Base-by-base conservation (phyloP, 2,329 filamentous ascomycete species). In the Aschersonia sp. region DNA sequence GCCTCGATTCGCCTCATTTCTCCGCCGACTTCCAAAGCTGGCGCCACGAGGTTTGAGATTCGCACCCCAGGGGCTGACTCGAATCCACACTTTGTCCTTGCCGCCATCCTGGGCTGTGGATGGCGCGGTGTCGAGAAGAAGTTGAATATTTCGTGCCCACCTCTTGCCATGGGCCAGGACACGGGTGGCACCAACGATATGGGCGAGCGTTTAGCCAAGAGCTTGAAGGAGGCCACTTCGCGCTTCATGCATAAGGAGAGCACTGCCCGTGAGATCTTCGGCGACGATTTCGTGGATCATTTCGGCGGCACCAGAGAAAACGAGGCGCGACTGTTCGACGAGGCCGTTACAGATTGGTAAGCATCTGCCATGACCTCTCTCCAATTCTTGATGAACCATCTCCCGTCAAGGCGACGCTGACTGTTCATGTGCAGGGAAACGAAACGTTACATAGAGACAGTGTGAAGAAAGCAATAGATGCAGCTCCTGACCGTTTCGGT, bases 271-370 rank as follows among this genome's bases (percentile, higher is more conserved):
- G 86, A 97, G 61, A 85, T 95, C 0, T 86, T 98, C 65, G 92
- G 92, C 0, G 85, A 97, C 62, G 85, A 84, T 6, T 98, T 98
- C 66, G 92, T 98, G 3, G 89, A 97, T 12, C 92, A 97, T 64
- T 98, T 83, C 69, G 87, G 83, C 9, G 92, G 92, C 12, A 95
- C 91, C 20, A 77, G 92, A 53, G 84, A 94, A 63, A 89, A 98
- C 65, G 92, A 98, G 67, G 76, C 92, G 50, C 72, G 85, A 51
- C 67, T 95, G 28, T 98, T 86, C 84, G 89, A 97, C 58, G 91
- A 97, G 64, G 89, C 89, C 2, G 91, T 97, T 5, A 97, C 92
- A 28, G 92, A 97, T 65, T 97, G 91, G 89, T 91, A 73, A 64
- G 84, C 29, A 3, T 3, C 43, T 30, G 6, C n/a, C 43, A 10